These are phyloP conservation scores for Fusarium scirpi DNA, from an alignment of 2,329 filamentous ascomycete species.

Conservation along the genomic window DNA sequence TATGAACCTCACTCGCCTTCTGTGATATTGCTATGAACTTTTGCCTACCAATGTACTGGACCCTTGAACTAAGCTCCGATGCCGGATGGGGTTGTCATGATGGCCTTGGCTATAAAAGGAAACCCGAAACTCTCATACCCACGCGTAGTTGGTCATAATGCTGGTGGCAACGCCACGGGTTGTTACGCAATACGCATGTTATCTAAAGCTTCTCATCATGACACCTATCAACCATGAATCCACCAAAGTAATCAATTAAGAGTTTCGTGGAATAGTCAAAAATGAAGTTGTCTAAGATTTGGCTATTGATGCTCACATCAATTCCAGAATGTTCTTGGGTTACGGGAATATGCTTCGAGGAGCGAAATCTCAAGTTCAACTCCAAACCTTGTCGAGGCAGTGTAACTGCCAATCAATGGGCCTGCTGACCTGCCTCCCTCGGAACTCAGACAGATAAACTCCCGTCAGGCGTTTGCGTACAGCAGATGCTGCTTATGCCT, in stretches of 20 bases:
- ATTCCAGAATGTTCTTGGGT: background rate
- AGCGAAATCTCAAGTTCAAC: background rate
- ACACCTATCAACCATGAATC: background rate
- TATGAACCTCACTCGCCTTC: background rate
- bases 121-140: constrained; percentile 25
- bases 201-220: constrained; percentile 20
- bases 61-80: background rate
- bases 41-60: background rate
- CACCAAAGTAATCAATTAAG: background rate
- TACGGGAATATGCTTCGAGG: background rate
- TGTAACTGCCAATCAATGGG: background rate
- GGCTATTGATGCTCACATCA: background rate
- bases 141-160: background rate
- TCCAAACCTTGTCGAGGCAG: background rate
- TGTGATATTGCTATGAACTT: constrained; percentile 5
- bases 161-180: constrained; percentile 11
- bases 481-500: background rate
- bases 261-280: background rate
- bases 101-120: constrained; percentile 32
- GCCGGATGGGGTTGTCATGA: constrained; percentile 22
- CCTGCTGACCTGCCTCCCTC: background rate
- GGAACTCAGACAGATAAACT: background rate
- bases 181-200: background rate
- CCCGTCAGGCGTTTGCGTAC: background rate
- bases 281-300: background rate